Conservation (phyloP, 441 rosid genomes). For the Dalechampia spathulata region DNA sequence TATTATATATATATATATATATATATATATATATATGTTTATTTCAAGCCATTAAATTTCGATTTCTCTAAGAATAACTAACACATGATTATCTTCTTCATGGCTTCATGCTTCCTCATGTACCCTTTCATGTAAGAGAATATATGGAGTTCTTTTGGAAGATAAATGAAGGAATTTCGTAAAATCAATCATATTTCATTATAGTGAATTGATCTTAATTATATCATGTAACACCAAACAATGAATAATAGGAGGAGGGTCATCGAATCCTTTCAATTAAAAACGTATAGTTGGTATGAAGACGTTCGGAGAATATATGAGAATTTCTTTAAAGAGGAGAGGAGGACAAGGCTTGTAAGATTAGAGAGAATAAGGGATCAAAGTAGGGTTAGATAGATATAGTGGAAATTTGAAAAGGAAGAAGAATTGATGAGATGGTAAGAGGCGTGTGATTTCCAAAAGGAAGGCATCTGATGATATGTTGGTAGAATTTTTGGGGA, state of each 20-base stretch:
- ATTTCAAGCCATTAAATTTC: not conserved
- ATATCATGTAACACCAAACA: too few species aligned
- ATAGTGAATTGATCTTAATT: too few species aligned
- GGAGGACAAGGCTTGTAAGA: not conserved
- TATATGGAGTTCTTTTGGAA: not conserved
- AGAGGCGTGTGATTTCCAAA: conserved; percentile 15
- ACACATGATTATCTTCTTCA: not conserved
- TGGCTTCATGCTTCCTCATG: not conserved
- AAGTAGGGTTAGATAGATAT: not conserved
- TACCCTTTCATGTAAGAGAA: not conserved
- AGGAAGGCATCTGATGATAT: not conserved
- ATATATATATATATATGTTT: not conserved
- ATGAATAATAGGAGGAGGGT: too few species aligned
- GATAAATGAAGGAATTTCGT: not conserved
- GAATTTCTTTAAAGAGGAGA: too few species aligned
- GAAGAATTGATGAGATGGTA: conserved; percentile 10
- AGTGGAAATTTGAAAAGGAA: not conserved
- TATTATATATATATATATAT: not conserved
- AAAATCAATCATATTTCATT: too few species aligned
- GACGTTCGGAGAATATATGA: too few species aligned
- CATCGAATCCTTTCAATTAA: too few species aligned
- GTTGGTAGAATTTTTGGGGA: not conserved
- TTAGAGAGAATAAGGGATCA: conserved; percentile 6
- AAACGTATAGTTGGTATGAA: too few species aligned
- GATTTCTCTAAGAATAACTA: not conserved